Conservation (phyloP, 139 green algal species). For the Marvania coccoides region DNA sequence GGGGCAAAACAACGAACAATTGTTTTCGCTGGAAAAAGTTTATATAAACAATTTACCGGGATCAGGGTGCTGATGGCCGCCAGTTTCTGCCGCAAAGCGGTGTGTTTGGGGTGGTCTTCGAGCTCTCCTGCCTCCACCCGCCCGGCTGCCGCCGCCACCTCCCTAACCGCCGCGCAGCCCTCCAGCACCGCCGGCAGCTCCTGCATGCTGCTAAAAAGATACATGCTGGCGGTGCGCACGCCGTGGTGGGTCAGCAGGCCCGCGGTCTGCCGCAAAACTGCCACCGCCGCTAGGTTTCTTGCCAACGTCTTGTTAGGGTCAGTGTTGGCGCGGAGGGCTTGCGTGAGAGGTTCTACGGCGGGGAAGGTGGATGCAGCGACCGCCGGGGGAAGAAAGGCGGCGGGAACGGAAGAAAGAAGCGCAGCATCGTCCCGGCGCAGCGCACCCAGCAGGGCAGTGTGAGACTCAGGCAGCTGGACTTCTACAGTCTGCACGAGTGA, state of each 20-base stretch:
- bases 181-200: constrained; percentile 10
- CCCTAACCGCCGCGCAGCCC: background rate
- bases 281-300: constrained; percentile 13
- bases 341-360: background rate
- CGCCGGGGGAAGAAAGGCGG: background rate
- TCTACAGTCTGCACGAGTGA: background rate
- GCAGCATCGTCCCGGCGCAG: background rate
- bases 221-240: constrained; percentile 30
- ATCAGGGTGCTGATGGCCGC: background rate
- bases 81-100: constrained; percentile 14
- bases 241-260: constrained; percentile 23
- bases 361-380: background rate
- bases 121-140: constrained; percentile 20
- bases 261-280: constrained; percentile 35
- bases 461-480: background rate
- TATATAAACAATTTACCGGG: constrained; percentile 4
- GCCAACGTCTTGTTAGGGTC: constrained; percentile 15
- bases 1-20: no score
- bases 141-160: background rate
- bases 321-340: background rate
- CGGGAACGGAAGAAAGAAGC: background rate
- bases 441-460: background rate
- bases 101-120: constrained; percentile 40
- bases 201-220: constrained; percentile 25
- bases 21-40: background rate